phyloP scores from a whole-genome alignment of 371 early-diverging fungal genomes.

The Mucor mucedo region DNA sequence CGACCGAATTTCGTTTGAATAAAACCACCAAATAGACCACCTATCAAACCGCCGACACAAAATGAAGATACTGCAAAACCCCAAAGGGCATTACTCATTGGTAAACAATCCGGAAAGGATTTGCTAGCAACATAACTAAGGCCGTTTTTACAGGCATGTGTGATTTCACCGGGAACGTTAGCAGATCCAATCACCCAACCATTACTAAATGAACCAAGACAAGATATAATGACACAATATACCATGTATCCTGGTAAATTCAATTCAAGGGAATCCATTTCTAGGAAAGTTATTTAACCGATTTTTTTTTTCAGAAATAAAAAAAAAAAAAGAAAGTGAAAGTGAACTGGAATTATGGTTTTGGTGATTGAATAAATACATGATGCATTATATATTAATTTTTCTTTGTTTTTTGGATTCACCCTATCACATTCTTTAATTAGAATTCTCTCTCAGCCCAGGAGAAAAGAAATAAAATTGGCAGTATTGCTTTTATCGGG shows the following conservation, averaged over 20 bases:
- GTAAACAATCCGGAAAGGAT: constrained; percentile 37
- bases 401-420: no score
- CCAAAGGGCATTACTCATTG: constrained; percentile 36
- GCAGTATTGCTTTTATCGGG: no score
- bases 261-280: constrained; percentile 46
- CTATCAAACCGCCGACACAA: constrained; percentile 77
- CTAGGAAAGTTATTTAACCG: no score
- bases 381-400: no score
- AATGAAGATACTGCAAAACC: constrained; percentile 72
- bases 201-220: constrained; percentile 47
- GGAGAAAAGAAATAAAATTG: no score
- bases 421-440: no score
- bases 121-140: constrained; percentile 9
- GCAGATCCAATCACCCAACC: constrained; percentile 58
- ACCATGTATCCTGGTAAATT: constrained; percentile 45
- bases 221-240: constrained; percentile 44
- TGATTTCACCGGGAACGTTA: constrained; percentile 48
- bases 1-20: constrained; percentile 70
- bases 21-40: constrained; percentile 66
- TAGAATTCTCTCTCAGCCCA: no score
- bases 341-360: no score
- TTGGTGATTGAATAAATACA: no score
- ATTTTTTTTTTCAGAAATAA: no score
- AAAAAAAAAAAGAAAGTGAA: no score
- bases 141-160: constrained; percentile 33